Percentiles rank a stretch among this genome's conserved stretches.
phyloP scores from a whole-genome alignment of 2,329 filamentous ascomycete species.

The Tolypocladium endophyticum region DNA sequence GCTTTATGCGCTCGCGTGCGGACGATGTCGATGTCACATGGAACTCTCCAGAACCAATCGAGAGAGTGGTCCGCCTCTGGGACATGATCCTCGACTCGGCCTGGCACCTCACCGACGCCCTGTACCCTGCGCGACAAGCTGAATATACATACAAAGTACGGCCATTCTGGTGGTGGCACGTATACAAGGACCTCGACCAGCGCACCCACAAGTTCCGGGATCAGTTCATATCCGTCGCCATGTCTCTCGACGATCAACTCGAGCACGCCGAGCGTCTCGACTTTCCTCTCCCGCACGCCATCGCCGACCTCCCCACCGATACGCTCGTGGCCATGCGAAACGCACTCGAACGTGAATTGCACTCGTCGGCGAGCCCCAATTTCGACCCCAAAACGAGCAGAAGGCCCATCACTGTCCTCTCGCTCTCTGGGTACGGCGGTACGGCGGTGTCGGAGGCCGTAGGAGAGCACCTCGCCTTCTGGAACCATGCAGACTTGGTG shows the following conservation, averaged over 20 bases:
- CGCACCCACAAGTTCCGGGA: conserved; percentile 17
- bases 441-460: conserved; percentile 31
- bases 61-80: conserved; percentile 12
- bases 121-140: conserved; percentile 22
- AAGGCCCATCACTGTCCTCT: conserved; percentile 26
- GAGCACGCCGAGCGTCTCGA: conserved; percentile 19
- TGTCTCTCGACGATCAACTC: conserved; percentile 16
- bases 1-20: conserved; percentile 4
- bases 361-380: conserved; percentile 12
- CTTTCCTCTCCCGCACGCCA: conserved; percentile 20
- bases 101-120: conserved; percentile 22
- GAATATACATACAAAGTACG: conserved; percentile 22
- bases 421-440: conserved; percentile 26
- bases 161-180: conserved; percentile 31
- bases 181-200: conserved; percentile 22
- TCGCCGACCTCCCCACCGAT: conserved; percentile 22
- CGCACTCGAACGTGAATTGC: conserved; percentile 18
- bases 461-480: conserved; percentile 52
- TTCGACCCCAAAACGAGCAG: conserved; percentile 22
- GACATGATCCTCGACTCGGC: conserved; percentile 27
- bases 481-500: conserved; percentile 56
- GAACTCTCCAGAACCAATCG: conserved; percentile 8
- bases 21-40: conserved; percentile 1
- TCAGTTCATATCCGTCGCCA: conserved; percentile 14
- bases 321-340: conserved; percentile 20